These are phyloP conservation scores for Malania oleifera DNA, from an alignment of 164 flowering plant species.

Conservation along the genomic window DNA sequence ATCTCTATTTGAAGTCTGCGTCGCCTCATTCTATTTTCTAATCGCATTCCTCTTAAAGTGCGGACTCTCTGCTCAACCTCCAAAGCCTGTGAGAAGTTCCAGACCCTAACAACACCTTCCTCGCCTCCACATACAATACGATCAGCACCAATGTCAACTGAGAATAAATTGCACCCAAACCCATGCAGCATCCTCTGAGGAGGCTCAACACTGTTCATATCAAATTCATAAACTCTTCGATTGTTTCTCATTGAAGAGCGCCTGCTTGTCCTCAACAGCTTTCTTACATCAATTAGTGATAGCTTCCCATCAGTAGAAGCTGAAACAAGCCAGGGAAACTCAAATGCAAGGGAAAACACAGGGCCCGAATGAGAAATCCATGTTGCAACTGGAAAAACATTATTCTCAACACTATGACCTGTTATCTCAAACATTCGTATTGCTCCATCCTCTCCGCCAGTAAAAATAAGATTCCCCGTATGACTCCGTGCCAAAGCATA, in stretches of 20 bases:
- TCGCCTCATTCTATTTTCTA: slow-evolving; percentile 80
- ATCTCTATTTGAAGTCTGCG: slow-evolving; percentile 53
- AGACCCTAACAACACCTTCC: slow-evolving; percentile 73
- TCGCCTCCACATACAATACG: slow-evolving; percentile 91
- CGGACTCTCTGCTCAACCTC: slow-evolving; percentile 60
- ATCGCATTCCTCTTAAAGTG: slow-evolving; percentile 54
- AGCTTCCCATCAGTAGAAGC: slow-evolving; percentile 84
- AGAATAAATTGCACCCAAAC: slow-evolving; percentile 57
- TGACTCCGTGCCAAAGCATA: slow-evolving; percentile 67
- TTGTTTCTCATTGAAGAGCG: slow-evolving; percentile 16
- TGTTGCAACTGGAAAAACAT: slow-evolving; percentile 39
- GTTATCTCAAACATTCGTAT: slow-evolving; percentile 76
- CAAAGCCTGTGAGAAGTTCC: slow-evolving; percentile 89
- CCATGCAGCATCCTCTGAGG: slow-evolving; percentile 96
- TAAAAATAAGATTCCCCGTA: slow-evolving; percentile 70
- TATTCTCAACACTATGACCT: slow-evolving; percentile 10
- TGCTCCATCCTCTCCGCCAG: slow-evolving; percentile 92
- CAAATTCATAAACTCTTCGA: slow-evolving; percentile 12
- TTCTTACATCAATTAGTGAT: slow-evolving; percentile 73
- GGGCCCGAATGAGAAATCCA: slow-evolving; percentile 84
- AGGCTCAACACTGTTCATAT: slow-evolving; percentile 39
- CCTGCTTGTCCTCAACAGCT: slow-evolving; percentile 43
- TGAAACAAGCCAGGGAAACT: slow-evolving; percentile 96
- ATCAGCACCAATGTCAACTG: slow-evolving; percentile 77
- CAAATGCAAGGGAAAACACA: slow-evolving; percentile 77